Conservation (phyloP, 148 eudicot genomes). For the Agrostemma githago region DNA sequence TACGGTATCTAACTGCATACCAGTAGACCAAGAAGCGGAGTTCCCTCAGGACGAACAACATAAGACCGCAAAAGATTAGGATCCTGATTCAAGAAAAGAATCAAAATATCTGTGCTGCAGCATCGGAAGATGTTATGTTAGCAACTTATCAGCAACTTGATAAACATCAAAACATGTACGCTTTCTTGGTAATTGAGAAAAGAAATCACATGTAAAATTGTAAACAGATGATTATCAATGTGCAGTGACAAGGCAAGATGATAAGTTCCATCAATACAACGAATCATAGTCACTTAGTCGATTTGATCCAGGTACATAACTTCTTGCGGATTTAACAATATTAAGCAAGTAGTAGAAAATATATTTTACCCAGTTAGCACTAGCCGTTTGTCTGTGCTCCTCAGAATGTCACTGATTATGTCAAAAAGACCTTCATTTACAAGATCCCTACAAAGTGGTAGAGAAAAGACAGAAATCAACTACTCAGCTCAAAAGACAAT, state of each 20-base stretch:
- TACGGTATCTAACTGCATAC: conserved; percentile 33
- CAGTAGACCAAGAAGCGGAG: conserved; percentile 81
- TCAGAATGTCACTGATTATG: conserved; percentile 68
- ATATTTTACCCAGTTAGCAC: conserved; percentile 71
- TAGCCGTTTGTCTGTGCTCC: conserved; percentile 66
- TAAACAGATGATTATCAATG: neutral
- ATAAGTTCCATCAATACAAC: neutral
- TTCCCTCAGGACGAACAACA: conserved; percentile 73
- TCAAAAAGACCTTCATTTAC: conserved; percentile 82
- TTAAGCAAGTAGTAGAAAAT: neutral
- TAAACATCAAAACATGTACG: neutral
- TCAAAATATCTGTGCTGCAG: conserved; percentile 98
- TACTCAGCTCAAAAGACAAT: neutral
- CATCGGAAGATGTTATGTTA: conserved; percentile 36
- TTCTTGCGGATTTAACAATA: neutral
- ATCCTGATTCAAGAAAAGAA: conserved; percentile 82
- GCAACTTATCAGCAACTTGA: conserved; percentile 4
- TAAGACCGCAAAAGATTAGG: conserved; percentile 77
- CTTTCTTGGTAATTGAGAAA: neutral
- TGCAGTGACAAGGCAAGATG: neutral
- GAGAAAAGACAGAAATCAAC: conserved; percentile 13
- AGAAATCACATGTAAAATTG: neutral
- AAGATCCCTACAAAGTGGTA: conserved; percentile 59
- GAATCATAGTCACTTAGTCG: neutral
- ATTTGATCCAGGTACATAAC: conserved; percentile 7